Evolutionary conservation across 148 eudicot species (phyloP).

Genomic region (Rhododendron mucronatum): DNA sequence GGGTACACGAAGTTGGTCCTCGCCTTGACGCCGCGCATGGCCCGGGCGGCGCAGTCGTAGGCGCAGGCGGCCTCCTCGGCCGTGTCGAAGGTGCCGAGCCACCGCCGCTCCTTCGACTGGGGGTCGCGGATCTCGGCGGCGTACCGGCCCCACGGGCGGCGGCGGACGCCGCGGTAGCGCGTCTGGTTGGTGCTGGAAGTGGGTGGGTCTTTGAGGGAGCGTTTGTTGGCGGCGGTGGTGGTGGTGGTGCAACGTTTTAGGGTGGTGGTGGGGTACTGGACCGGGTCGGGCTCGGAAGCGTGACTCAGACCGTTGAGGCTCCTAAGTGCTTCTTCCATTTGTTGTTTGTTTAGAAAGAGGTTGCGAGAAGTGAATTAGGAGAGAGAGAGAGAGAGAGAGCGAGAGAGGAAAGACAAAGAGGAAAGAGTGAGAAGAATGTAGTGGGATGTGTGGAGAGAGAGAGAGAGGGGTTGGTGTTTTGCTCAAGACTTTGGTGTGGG

Average conservation of each 20-base stretch:
- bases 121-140: slow-evolving; percentile 88
- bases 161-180: slow-evolving; percentile 70
- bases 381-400: background rate
- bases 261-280: slow-evolving; percentile 3
- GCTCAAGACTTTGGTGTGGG: background rate
- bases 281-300: slow-evolving; percentile 9
- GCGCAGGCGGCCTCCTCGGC: slow-evolving; percentile 86
- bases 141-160: slow-evolving; percentile 89
- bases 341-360: background rate
- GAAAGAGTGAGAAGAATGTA: too few species aligned
- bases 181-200: background rate
- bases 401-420: background rate
- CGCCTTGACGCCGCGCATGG: slow-evolving; percentile 69
- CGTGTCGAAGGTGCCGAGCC: slow-evolving; percentile 83
- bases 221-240: slow-evolving; percentile 21
- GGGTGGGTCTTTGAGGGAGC: slow-evolving; percentile 21
- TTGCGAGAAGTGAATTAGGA: background rate
- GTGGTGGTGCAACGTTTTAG: slow-evolving; percentile 12
- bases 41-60: slow-evolving; percentile 72
- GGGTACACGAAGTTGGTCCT: slow-evolving; percentile 65
- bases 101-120: slow-evolving; percentile 62
- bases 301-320: slow-evolving; percentile 24
- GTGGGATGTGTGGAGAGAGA: background rate
- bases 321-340: slow-evolving; percentile 44
- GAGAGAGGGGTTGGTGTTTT: background rate